Base-by-base conservation (phyloP, 495 filamentous ascomycete genomes). In the Tuber calosporum region DNA sequence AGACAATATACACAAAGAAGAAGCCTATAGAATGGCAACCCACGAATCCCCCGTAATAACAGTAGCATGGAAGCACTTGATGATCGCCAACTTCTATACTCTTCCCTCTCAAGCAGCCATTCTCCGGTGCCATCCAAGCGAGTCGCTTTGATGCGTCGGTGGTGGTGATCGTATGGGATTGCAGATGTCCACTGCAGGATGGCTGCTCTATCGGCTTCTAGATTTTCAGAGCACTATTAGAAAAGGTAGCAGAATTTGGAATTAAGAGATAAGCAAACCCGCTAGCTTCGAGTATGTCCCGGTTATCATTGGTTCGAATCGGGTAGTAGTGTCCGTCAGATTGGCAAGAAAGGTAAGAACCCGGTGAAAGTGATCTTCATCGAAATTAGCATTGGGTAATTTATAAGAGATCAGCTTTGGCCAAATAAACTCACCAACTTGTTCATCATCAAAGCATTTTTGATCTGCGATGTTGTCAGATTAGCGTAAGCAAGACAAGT, bases 11-110 rank as follows among this genome's bases (percentile, higher is more conserved):
- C 41, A 17, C 66, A n/a, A 20, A 72, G 36, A 26, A 53, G 11
- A 36, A 22, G 11, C 67, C 20, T 19, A 5, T 30, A 20, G 37
- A 26, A 26, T 19, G 17, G n/a, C 72, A 73, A 71, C 75, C 66
- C 66, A 77, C 69, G 75, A 39, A 74, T 74, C 19, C 75, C 72
- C 8, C 71, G 75, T 30, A 76, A 66, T 69, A 72, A 74, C 1
- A 77, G 39, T 22, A 72, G 66, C 20, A 8, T 71, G n/a, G 78
- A 78, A 36, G 53, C 20, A 20, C 67, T 69, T 9, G 73, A 75
- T 17, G 26, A 22, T 45, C 41, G 42, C 78, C 73, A 79, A 19
- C 62, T 66, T 11, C 19, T 13, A 69, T 73, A 79, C 45, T 73
- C 76, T 0, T 67, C 5, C 41, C 67, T 75, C 15, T 34, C n/a